Evolutionary conservation across 169 alveolate genomes (phyloP), one percentile per base, ranked within the genome.

Genomic region (Plasmodium billcollinsi): DNA sequence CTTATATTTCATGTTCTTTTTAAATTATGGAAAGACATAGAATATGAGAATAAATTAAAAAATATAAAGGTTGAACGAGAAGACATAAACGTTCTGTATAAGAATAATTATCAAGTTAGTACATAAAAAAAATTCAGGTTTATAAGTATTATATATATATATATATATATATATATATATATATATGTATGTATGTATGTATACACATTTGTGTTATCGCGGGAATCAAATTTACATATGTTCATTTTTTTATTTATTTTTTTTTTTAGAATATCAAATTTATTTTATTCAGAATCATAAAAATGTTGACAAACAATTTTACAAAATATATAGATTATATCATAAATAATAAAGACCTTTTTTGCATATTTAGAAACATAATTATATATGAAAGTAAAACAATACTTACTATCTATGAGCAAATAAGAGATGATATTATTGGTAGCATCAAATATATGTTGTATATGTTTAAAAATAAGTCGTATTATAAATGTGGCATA

Each of bases 371-470:
- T 45, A 78, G 24, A 49, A 24, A 59, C 39, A 71, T 78, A 33
- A 78, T 78, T 52, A 49, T 61, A 50, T 78, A 49, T 71, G 74
- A 78, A 52, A 76, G 67, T 59, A 78, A 43, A 78, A 18, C 29
- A 20, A 2, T 78, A 5, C 65, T 78, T 18, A 70, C 49, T 29
- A 66, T 78, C 26, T 78, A 78, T 65, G 26, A 39, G 2, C 24
- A 20, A n/a, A 78, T 78, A 43, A 29, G 39, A 21, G 62, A 65
- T 12, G 71, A 78, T 24, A 58, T 49, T 43, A 62, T 24, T 26
- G 50, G 89, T 33, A 33, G 45, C 45, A 33, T 33, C 0, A 33
- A 33, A 33, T 33, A 6, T 33, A 6, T 4, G 2, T 4, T 33
- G 45, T 5, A 33, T 33, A 33, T 33, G 0, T 33, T 33, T 33